These are phyloP conservation scores for Aspergillus uvarum DNA, from an alignment of 2,329 filamentous ascomycete genomes.

Conservation along the genomic window DNA sequence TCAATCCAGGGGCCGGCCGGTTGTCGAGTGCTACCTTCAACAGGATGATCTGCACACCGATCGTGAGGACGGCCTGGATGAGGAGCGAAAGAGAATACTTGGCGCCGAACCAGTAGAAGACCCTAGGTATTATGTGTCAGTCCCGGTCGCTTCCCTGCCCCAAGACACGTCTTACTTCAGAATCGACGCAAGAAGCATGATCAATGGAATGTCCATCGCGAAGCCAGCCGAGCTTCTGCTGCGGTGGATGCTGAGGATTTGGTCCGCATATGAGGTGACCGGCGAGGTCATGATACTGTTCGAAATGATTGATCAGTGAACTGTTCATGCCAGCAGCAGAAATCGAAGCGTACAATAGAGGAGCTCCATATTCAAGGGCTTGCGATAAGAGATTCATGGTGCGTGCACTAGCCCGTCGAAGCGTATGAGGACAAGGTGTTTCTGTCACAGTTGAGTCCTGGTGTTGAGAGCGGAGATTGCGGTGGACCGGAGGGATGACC, in stretches of 20 bases:
- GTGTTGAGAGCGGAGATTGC: not conserved
- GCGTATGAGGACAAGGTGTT: not conserved
- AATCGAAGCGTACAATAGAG: conserved; percentile 45
- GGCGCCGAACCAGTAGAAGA: conserved; percentile 66
- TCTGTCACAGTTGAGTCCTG: not conserved
- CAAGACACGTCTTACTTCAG: conserved; percentile 50
- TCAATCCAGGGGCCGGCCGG: conserved; percentile 46
- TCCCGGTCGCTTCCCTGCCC: not conserved
- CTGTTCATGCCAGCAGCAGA: not conserved
- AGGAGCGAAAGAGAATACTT: conserved; percentile 60
- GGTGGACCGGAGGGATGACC: not conserved
- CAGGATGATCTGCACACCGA: conserved; percentile 57
- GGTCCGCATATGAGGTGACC: conserved; percentile 65
- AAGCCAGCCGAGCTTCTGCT: conserved; percentile 62
- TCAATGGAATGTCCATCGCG: conserved; percentile 65
- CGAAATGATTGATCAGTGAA: not conserved
- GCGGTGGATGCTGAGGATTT: conserved; percentile 64
- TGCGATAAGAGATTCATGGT: conserved; percentile 42
- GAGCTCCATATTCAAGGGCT: conserved; percentile 49
- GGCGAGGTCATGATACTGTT: conserved; percentile 60
- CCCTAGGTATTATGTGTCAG: conserved; percentile 36
- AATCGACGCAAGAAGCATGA: conserved; percentile 66
- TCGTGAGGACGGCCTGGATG: conserved; percentile 61
- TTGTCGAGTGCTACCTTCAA: conserved; percentile 62
- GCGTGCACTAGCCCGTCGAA: not conserved